A percentile compares a stretch with the other conserved stretches of the same genome.
phyloP scores from a whole-genome alignment of 768 basidiomycete species.

The Tubosaeta sp. region DNA sequence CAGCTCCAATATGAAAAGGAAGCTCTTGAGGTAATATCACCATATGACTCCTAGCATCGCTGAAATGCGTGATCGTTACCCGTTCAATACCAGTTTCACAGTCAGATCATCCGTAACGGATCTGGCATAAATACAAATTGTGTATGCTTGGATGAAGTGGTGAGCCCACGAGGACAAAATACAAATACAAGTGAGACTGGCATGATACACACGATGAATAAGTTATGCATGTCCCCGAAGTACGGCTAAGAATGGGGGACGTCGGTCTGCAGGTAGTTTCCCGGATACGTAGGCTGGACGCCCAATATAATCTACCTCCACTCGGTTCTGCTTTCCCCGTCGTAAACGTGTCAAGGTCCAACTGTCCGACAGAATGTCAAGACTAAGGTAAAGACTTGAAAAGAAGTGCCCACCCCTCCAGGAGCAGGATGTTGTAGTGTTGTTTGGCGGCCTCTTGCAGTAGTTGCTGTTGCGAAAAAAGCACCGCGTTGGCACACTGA shows the following conservation, averaged over 20 bases:
- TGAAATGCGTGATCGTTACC: conserved; percentile 32
- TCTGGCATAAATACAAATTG: conserved; percentile 16
- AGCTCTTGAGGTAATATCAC: conserved; percentile 33
- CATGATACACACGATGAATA: conserved; percentile 26
- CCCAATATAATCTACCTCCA: conserved; percentile 67
- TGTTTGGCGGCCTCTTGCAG: conserved; percentile 49
- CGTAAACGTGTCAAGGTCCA: conserved; percentile 68
- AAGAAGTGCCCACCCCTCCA: conserved; percentile 54
- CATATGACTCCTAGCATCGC: conserved; percentile 21
- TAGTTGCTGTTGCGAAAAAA: conserved; percentile 63
- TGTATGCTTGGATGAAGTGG: conserved; percentile 18
- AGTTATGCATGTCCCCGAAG: conserved; percentile 41
- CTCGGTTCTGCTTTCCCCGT: conserved; percentile 55
- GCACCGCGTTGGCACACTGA: conserved; percentile 49
- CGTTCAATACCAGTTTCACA: conserved; percentile 20
- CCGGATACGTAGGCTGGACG: conserved; percentile 57
- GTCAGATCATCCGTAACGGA: conserved; percentile 26
- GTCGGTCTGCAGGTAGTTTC: conserved; percentile 40
- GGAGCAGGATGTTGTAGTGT: conserved; percentile 59
- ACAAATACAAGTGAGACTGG: conserved; percentile 27
- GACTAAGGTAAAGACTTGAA: not conserved
- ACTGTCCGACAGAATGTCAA: conserved; percentile 32
- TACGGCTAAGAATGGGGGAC: conserved; percentile 67
- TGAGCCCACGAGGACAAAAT: conserved; percentile 27
- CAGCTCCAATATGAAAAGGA: conserved; percentile 23